These are phyloP conservation scores for Saccharomyces uvarum DNA, from an alignment of 1,139 yeast genomes.

Conservation along the genomic window DNA sequence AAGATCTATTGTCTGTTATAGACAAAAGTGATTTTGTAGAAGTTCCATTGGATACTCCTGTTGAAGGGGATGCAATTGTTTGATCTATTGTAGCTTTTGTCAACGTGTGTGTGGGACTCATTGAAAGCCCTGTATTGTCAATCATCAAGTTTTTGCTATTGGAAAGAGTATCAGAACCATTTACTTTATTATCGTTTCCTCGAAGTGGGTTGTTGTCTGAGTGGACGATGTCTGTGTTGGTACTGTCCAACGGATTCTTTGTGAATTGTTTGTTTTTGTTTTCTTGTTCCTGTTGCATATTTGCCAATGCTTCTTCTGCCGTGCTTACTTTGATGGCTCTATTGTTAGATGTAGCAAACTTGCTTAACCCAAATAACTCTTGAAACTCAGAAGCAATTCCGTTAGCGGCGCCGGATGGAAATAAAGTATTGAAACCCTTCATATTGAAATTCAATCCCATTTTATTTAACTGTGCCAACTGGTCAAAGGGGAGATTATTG, in stretches of 20 bases:
- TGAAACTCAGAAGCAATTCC: slow-evolving; percentile 29
- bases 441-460: slow-evolving; percentile 1
- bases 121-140: neutral
- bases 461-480: slow-evolving; percentile 2
- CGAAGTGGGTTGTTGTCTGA: slow-evolving; percentile 1
- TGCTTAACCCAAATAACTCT: slow-evolving; percentile 22
- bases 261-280: neutral
- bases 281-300: slow-evolving; percentile 26
- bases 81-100: neutral
- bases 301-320: slow-evolving; percentile 22
- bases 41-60: neutral
- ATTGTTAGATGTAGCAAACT: slow-evolving; percentile 5
- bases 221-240: slow-evolving; percentile 4
- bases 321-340: slow-evolving; percentile 14
- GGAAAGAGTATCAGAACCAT: neutral
- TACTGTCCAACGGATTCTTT: slow-evolving; percentile 6
- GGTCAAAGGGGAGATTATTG: neutral
- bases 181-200: neutral
- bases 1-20: neutral
- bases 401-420: slow-evolving; percentile 24
- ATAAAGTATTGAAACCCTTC: slow-evolving; percentile 3
- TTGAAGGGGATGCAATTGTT: neutral
- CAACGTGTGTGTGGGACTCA: neutral
- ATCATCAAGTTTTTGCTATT: neutral
- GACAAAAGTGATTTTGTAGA: neutral